These are phyloP conservation scores for Fraxinus baroniana DNA, from an alignment of 305 asterid genomes.

Conservation along the genomic window DNA sequence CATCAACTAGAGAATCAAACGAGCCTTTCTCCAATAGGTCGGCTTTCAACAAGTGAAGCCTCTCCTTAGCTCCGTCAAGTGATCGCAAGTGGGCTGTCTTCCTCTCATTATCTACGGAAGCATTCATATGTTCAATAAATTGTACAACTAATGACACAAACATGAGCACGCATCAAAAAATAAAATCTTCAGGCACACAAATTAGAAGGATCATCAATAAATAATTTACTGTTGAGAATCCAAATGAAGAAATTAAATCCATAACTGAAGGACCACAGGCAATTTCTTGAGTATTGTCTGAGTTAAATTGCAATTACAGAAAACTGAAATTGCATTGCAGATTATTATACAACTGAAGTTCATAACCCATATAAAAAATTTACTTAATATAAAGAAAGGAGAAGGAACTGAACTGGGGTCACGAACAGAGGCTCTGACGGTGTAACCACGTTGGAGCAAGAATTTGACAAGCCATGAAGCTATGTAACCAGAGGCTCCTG, in stretches of 20 bases:
- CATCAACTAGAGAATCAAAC: conserved; percentile 40
- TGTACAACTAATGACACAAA: not conserved
- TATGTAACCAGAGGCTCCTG: conserved; percentile 40
- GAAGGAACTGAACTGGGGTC: conserved; percentile 25
- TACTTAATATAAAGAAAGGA: not conserved
- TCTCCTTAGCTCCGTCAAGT: conserved; percentile 44
- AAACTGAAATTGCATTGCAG: not conserved
- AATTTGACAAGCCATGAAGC: conserved; percentile 41
- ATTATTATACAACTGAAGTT: not conserved
- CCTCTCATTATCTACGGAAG: conserved; percentile 18
- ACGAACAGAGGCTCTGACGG: conserved; percentile 41
- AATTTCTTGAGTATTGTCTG: not conserved
- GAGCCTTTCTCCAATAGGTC: conserved; percentile 28
- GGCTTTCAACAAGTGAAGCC: conserved; percentile 27
- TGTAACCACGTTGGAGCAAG: conserved; percentile 35
- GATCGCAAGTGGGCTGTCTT: conserved; percentile 31
- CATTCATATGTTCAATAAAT: not conserved
- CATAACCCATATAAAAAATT: not conserved
- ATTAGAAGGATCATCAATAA: not conserved
- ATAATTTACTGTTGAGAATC: not conserved
- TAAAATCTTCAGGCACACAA: not conserved
- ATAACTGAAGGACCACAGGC: not conserved
- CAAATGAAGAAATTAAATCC: not conserved
- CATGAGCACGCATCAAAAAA: not conserved
- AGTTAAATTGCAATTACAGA: not conserved